Percentiles rank a stretch among this genome's conserved stretches.
Evolutionary conservation across 2,329 filamentous ascomycete genomes (phyloP).

Genomic region (Pyricularia grisea): DNA sequence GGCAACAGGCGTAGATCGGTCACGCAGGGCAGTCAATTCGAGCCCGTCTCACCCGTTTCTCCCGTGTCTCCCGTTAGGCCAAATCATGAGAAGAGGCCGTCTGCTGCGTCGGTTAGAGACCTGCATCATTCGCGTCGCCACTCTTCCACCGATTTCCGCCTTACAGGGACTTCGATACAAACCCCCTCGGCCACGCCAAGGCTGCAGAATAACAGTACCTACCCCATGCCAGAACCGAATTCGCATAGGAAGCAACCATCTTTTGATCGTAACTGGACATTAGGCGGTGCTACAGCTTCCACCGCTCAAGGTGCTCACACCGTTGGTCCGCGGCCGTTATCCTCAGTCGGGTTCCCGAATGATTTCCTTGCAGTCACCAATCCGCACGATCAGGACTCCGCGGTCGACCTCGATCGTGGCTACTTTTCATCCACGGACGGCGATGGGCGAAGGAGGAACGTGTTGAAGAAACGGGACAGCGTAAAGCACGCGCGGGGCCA

Average conservation of each 20-base stretch:
- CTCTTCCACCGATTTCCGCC: constrained; percentile 71
- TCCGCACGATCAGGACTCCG: constrained; percentile 32
- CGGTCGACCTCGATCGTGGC: constrained; percentile 66
- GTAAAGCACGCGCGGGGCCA: constrained; percentile 49
- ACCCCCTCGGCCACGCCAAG: constrained; percentile 28
- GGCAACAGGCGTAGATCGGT: constrained; percentile 34
- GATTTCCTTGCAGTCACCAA: constrained; percentile 30
- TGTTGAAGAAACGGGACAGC: constrained; percentile 71
- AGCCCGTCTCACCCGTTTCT: constrained; percentile 27
- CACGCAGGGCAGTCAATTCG: constrained; percentile 39
- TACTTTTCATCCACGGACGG: constrained; percentile 89
- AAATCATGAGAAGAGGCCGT: constrained; percentile 52
- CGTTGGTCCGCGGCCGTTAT: constrained; percentile 32
- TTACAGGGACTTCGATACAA: constrained; percentile 23
- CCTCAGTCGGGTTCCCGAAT: constrained; percentile 37
- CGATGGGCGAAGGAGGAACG: constrained; percentile 65
- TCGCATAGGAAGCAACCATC: constrained; percentile 57
- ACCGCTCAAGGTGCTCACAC: neutral
- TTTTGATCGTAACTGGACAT: constrained; percentile 62
- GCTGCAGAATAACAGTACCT: constrained; percentile 30
- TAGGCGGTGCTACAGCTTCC: constrained; percentile 39
- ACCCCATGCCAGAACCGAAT: constrained; percentile 26
- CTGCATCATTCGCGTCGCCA: constrained; percentile 78
- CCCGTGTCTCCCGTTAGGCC: constrained; percentile 33
- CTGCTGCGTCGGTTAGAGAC: constrained; percentile 72